Conservation (phyloP, 129 eudicot genomes). For the Silybum marianum region DNA sequence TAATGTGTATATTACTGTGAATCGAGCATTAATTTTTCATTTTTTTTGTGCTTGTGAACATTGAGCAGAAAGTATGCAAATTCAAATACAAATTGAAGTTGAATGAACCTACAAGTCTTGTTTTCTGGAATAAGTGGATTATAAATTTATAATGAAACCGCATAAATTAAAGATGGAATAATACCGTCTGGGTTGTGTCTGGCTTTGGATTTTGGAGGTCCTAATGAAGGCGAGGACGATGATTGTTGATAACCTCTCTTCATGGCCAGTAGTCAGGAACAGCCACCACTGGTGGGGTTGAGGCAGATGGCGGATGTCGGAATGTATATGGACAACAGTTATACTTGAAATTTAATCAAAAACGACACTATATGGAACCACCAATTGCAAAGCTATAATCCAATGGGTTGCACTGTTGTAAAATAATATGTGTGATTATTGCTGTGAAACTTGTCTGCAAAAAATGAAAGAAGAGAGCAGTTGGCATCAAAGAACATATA, state of each 20-base stretch:
- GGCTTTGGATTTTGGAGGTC: conserved; percentile 76
- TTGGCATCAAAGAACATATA: not conserved
- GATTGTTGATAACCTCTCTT: conserved; percentile 74
- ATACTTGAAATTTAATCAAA: conserved; percentile 2
- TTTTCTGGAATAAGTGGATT: not conserved
- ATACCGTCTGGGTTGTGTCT: conserved; percentile 66
- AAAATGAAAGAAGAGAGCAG: not conserved
- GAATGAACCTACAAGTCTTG: not conserved
- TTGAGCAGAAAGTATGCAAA: conserved; percentile 8
- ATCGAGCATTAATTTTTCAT: not conserved
- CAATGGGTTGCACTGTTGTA: not conserved
- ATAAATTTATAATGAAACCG: not conserved
- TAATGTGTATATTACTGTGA: not conserved
- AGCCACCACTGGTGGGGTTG: not conserved
- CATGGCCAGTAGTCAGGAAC: conserved; percentile 38
- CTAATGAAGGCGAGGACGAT: conserved; percentile 59
- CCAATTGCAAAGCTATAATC: not conserved
- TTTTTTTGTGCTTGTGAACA: conserved; percentile 1
- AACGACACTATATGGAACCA: not conserved
- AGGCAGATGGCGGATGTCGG: not conserved
- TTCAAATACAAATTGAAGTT: not conserved
- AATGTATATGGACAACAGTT: conserved; percentile 10
- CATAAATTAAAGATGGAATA: not conserved
- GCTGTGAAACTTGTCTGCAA: not conserved
- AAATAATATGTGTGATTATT: not conserved